Evolutionary conservation across 805 yeast species (phyloP).

Genomic region (Priceomyces haplophilus): DNA sequence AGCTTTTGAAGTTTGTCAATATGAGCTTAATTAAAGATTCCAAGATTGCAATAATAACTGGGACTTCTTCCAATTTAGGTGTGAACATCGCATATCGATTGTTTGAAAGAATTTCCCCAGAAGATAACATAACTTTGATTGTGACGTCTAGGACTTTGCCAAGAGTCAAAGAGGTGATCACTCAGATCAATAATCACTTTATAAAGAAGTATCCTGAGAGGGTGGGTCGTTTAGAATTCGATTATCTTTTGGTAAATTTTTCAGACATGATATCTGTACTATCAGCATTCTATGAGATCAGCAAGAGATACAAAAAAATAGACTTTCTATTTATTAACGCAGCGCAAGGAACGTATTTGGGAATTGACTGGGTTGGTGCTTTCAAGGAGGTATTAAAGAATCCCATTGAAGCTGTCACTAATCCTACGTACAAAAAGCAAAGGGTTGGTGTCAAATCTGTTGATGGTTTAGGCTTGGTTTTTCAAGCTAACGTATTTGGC

Average conservation of each 20-base stretch:
- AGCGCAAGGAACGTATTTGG: constrained; percentile 82
- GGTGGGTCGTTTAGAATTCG: constrained; percentile 68
- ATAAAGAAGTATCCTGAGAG: constrained; percentile 31
- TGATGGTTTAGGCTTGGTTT: constrained; percentile 83
- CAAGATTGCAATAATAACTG: constrained; percentile 41
- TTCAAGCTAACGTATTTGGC: constrained; percentile 95
- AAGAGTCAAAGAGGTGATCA: constrained; percentile 73
- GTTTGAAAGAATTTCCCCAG: constrained; percentile 54
- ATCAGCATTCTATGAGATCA: constrained; percentile 68
- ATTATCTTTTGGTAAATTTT: constrained; percentile 86
- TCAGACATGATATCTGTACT: constrained; percentile 83
- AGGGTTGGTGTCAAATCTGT: constrained; percentile 67
- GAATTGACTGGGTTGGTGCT: constrained; percentile 85
- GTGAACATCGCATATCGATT: constrained; percentile 79
- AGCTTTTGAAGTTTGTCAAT: too few species aligned
- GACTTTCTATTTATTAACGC: constrained; percentile 85
- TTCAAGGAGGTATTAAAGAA: constrained; percentile 57
- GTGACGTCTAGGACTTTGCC: constrained; percentile 90
- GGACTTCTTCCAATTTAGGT: constrained; percentile 67
- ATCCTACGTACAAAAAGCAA: constrained; percentile 84
- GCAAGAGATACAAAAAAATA: constrained; percentile 58
- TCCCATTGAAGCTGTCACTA: constrained; percentile 83
- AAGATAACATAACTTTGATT: constrained; percentile 65
- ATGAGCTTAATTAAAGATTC: constrained; percentile 12
- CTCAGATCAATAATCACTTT: constrained; percentile 46